Base-by-base conservation (phyloP, 2,329 filamentous ascomycete genomes). In the Scorias spongiosa region DNA sequence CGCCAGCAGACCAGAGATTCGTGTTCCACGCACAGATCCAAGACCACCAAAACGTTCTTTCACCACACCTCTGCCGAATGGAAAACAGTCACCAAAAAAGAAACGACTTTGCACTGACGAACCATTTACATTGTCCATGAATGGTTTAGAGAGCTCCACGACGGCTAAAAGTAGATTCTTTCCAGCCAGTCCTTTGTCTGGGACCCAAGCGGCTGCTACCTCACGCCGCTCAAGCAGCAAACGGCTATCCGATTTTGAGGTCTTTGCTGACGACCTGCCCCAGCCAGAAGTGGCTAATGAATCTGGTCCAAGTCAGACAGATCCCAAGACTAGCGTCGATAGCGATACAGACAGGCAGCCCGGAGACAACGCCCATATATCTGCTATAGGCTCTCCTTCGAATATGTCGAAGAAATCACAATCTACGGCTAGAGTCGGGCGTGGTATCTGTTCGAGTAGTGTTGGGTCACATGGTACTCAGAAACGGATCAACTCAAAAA, bases 261-360 rank as follows among this genome's bases (percentile, higher is more conserved):
- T 70, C 1, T 69, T 61, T 55, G 70, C 68, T 2, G 68, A 71
- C 48, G 68, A 70, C 43, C 69, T 67, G 5, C 54, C 66, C 6
- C 63, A 64, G 17, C 64, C 68, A 17, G 67, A 63, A 7, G 59
- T 67, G 50, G 61, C 59, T 26, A 3, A 26, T 4, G 3, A 26
- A 4, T 26, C 20, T 26, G 3, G 20, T 26, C 10, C 62, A 63
- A 38, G 42, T 52, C 3, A 47, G 51, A 11, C 51, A 53, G 9
- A 47, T 47, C 10, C 39, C 46, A 28, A 47, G 55, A 36, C n/a
- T 51, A 29, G 48, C 41, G 40, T 40, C 40, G 32, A 41, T 34
- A 43, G 20, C 45, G 48, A 47, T 42, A 42, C 46, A 37, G 15
- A 45, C 47, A 12, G 52, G 49, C 17, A 15, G 9, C 14, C 53